Evolutionary conservation across 768 basidiomycete genomes (phyloP), one percentile per base, ranked within the genome.

Genomic region (Lactarius indigo): DNA sequence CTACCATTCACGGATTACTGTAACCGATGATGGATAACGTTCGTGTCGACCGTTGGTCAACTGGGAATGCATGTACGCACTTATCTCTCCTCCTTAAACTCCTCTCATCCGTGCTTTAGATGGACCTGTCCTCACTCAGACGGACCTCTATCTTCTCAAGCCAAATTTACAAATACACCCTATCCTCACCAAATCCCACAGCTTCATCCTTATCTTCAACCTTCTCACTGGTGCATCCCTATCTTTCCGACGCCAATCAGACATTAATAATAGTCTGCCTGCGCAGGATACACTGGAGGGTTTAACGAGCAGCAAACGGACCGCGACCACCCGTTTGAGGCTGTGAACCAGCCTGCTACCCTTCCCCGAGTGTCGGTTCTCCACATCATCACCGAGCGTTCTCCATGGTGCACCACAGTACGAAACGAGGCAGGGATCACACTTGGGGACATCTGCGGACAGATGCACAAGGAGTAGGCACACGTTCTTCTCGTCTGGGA

Each of bases 401-500:
- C 84, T 54, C 92, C 92, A 1, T 94, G 92, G 92, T 90, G 89
- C 74, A 90, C 88, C 8, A 85, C 85, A 64, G 82, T 91, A 59
- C 85, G 82, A 75, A 92, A 88, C 72, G 84, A 87, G 18, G 76
- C 78, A 0, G 92, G 92, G 0, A 90, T 94, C 20, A 92, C 91
- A 2, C 82, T 90, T 68, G 83, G 82, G 20, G 91, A 94, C 73
- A 82, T 94, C n/a, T 90, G 87, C 71, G 79, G 80, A 5, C 76
- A 81, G n/a, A 76, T 94, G 55, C 91, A 84, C 81, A 87, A 86
- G 75, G 91, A 94, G 92, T 94, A 67, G 41, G 88, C 44, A 20
- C 41, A 30, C 42, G 12, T 1, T 3, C 37, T 8, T 26, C 50
- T 52, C 50, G 5, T 5, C 5, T 52, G 50, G 50, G 37, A 28